Evolutionary conservation across 306 rosid genomes (phyloP).

Genomic region (Hippophae tibetana): DNA sequence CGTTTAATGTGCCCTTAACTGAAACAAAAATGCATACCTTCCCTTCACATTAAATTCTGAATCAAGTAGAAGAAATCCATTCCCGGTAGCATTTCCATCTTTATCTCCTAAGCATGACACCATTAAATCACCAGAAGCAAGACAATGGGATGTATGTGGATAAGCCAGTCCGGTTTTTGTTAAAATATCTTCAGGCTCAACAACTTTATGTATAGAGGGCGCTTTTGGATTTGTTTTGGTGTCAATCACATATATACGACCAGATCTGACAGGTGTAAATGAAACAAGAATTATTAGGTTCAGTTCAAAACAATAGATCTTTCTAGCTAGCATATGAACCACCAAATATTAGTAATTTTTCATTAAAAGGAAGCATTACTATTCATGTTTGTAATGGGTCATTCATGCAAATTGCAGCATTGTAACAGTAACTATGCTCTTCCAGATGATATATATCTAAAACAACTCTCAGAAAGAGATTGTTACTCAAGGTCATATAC

Average conservation of each 20-base stretch:
- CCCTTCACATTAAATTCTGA: constrained; percentile 90
- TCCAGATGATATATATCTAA: too few species aligned
- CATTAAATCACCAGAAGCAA: constrained; percentile 93
- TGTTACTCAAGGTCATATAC: too few species aligned
- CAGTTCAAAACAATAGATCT: neutral
- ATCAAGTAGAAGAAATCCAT: constrained; percentile 93
- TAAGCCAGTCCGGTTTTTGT: constrained; percentile 81
- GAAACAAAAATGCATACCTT: constrained; percentile 37
- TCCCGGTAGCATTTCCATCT: constrained; percentile 83
- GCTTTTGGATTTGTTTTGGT: constrained; percentile 69
- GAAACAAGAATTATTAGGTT: constrained; percentile 5
- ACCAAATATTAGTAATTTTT: neutral
- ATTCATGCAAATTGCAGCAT: too few species aligned
- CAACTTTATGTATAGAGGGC: constrained; percentile 79
- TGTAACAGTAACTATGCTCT: too few species aligned
- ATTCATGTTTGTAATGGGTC: too few species aligned
- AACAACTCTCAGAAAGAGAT: too few species aligned
- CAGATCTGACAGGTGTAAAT: constrained; percentile 49
- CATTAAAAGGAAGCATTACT: too few species aligned
- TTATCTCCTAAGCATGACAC: constrained; percentile 82
- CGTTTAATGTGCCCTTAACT: too few species aligned
- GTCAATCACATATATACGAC: constrained; percentile 73
- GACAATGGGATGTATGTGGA: constrained; percentile 95
- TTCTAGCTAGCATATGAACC: neutral
- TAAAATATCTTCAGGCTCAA: constrained; percentile 51